Base-by-base conservation (phyloP, 2,329 filamentous ascomycete species). In the Leptosphaerulina australis region DNA sequence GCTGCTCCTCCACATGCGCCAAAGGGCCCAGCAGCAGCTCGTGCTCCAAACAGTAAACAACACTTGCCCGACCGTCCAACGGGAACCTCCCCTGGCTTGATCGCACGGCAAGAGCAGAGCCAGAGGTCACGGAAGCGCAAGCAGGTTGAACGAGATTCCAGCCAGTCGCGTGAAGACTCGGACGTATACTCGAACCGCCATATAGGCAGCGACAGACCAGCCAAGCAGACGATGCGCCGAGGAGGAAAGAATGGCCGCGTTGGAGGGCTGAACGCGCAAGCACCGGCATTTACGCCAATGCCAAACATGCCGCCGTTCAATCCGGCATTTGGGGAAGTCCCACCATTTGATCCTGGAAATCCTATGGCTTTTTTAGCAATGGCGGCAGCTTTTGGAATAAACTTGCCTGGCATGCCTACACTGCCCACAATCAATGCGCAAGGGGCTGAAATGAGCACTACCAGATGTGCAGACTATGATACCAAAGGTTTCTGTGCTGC, bases 401-500 rank as follows among this genome's bases (percentile, higher is more conserved):
- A 49, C 60, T 76, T 69, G 56, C 73, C 60, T 62, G 70, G 55
- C 58, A 74, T 80, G 38, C 55, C 70, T 58, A 46, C 53, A 1
- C 74, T 79, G 29, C 53, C 59, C 10, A 36, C 52, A 3, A 18
- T 50, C 12, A 44, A 28, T 17, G 73, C 78, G 53, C 76, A 77
- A 14, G 60, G 51, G 17, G 15, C 18, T 10, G 40, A 44, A n/a
- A 33, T 33, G 43, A 66, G 44, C 62, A 75, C 60, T 63, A 74
- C 78, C 48, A 78, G 83, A 50, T 92, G 88, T 64, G 79, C 82
- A 49, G 86, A 90, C 68, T 91, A 88, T 61, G 87, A 90, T 50
- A 82, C 76, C 1, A 88, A 88, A 59, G 89, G 89, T 0, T 90
- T 82, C 62, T 92, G 89, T 65, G 80, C 84, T 5, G 76, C 84